Percentiles rank a stretch among this genome's conserved stretches.
Evolutionary conservation across 2,329 filamentous ascomycete genomes (phyloP).

Genomic region (Fusarium sp.): DNA sequence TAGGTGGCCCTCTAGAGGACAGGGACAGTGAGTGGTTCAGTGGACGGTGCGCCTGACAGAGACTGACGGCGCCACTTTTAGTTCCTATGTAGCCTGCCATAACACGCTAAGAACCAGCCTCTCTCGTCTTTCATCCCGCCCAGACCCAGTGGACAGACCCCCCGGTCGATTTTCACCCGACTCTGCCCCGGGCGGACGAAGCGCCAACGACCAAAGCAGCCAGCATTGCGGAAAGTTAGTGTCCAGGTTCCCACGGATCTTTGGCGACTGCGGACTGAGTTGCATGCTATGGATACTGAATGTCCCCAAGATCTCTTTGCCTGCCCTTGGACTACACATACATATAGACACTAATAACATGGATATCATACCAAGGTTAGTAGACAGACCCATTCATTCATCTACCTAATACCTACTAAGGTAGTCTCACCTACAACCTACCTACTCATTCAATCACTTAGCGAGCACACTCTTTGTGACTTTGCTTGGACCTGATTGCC

Average conservation of each 20-base stretch:
- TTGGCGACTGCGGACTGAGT: slow-evolving; percentile 17
- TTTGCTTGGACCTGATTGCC: neutral
- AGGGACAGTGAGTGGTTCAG: neutral
- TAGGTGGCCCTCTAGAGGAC: neutral
- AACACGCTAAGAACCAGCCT: slow-evolving; percentile 1
- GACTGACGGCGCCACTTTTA: neutral
- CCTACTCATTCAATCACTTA: neutral
- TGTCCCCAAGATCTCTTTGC: neutral
- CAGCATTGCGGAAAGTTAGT: slow-evolving; percentile 33
- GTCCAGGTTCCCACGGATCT: slow-evolving; percentile 16
- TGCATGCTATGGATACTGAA: neutral
- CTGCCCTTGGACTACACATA: neutral
- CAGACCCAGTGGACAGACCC: slow-evolving; percentile 12
- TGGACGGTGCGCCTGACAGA: neutral
- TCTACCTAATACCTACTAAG: neutral
- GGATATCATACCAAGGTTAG: neutral
- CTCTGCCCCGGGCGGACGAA: slow-evolving; percentile 24
- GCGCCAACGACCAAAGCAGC: slow-evolving; percentile 36
- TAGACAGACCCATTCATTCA: neutral
- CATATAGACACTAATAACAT: neutral
- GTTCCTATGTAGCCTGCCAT: neutral
- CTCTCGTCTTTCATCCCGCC: slow-evolving; percentile 2
- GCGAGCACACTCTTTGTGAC: neutral
- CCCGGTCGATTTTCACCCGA: slow-evolving; percentile 12
- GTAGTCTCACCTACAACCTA: neutral